These are phyloP conservation scores for Magnolia sinica DNA, from an alignment of 164 flowering plant species.

Conservation along the genomic window DNA sequence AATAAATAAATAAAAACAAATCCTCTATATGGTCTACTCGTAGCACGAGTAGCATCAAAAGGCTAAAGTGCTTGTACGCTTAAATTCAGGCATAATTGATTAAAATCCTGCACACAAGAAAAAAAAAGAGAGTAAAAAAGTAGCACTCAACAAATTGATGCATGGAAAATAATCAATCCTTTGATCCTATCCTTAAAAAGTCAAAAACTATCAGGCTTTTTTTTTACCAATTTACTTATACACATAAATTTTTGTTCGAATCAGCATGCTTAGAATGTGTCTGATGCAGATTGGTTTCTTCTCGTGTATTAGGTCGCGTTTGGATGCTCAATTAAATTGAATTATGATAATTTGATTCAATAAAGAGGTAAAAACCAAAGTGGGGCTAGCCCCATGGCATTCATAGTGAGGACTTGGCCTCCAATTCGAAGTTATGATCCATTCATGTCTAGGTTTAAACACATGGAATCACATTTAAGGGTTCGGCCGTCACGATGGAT, in stretches of 20 bases:
- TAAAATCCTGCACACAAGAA: too few species aligned
- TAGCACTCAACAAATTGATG: too few species aligned
- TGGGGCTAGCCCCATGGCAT: background rate
- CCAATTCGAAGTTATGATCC: background rate
- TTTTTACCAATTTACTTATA: background rate
- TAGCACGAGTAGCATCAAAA: too few species aligned
- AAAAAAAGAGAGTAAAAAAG: too few species aligned
- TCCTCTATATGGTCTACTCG: too few species aligned
- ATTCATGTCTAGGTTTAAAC: background rate
- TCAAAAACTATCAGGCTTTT: background rate
- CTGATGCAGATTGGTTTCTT: background rate
- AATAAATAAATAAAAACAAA: too few species aligned
- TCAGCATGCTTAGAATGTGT: background rate
- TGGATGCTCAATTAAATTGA: background rate
- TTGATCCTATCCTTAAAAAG: too few species aligned
- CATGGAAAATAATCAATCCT: too few species aligned
- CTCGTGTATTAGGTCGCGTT: background rate
- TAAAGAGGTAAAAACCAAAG: background rate
- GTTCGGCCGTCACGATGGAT: background rate
- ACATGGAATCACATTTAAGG: background rate
- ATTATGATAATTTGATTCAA: background rate
- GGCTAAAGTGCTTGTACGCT: too few species aligned
- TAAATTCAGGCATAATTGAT: too few species aligned
- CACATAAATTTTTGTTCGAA: background rate
- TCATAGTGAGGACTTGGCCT: background rate